phyloP scores from a whole-genome alignment of 371 early-diverging fungal species.

The Catenaria anguillulae region DNA sequence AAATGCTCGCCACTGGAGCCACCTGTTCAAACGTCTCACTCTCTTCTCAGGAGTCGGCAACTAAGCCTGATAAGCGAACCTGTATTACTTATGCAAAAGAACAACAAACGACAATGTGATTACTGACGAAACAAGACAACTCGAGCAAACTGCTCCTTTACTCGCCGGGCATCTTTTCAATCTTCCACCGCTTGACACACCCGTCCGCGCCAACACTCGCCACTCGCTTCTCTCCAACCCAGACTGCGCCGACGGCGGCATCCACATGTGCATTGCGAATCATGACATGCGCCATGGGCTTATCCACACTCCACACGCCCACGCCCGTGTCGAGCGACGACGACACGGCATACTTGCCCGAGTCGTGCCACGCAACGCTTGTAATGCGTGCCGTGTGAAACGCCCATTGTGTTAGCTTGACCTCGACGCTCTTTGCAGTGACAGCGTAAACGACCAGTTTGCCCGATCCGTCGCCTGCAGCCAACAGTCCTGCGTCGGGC shows the following conservation, averaged over 20 bases:
- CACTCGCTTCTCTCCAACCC: conserved; percentile 40
- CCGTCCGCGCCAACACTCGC: conserved; percentile 72
- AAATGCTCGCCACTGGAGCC: no score
- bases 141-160: no score
- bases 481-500: conserved; percentile 47
- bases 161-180: not conserved
- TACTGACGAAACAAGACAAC: no score
- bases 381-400: conserved; percentile 81
- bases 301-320: conserved; percentile 73
- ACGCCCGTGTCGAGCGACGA: conserved; percentile 78
- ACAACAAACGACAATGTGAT: no score
- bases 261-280: conserved; percentile 75
- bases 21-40: no score
- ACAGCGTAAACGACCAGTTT: conserved; percentile 61
- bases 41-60: no score
- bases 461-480: conserved; percentile 67
- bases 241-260: conserved; percentile 55
- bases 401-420: conserved; percentile 60
- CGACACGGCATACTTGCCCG: conserved; percentile 57
- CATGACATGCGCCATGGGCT: conserved; percentile 53
- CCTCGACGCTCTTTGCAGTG: conserved; percentile 25
- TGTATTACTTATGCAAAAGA: no score
- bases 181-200: conserved; percentile 54
- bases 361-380: conserved; percentile 58
- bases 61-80: no score